A percentile compares a stretch with the other conserved stretches of the same genome.
Evolutionary conservation across 1,284 basidiomycete species (phyloP).

Genomic region (Cutaneotrichosporon sp.): DNA sequence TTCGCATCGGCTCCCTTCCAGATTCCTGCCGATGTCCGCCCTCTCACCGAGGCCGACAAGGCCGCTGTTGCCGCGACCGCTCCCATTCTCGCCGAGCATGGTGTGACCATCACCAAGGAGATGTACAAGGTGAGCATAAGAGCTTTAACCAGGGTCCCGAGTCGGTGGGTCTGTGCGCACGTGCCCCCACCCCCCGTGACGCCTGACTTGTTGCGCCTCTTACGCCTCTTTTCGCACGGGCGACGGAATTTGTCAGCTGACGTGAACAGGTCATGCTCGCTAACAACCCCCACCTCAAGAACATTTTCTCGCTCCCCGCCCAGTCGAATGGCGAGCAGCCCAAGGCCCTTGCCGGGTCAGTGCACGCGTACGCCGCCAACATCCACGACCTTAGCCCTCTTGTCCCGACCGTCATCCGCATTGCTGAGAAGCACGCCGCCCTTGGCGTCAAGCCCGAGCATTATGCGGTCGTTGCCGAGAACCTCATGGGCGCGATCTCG

Average conservation of each 20-base stretch:
- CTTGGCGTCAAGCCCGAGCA: constrained; percentile 41
- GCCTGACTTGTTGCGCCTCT: neutral
- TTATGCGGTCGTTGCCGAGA: constrained; percentile 40
- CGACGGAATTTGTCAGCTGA: constrained; percentile 3
- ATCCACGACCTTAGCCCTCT: constrained; percentile 43
- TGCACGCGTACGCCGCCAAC: constrained; percentile 44
- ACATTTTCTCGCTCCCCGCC: constrained; percentile 40
- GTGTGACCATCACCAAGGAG: constrained; percentile 36
- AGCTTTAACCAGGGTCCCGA: no score
- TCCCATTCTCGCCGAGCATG: constrained; percentile 40
- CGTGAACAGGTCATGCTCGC: constrained; percentile 34
- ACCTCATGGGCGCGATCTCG: constrained; percentile 38
- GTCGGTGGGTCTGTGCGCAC: neutral
- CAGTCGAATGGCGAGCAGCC: constrained; percentile 36
- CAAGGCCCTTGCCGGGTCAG: constrained; percentile 37
- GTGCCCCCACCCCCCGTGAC: neutral
- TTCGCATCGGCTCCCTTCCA: constrained; percentile 15
- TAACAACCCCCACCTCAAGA: constrained; percentile 34
- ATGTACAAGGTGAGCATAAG: constrained; percentile 31
- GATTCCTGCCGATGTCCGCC: constrained; percentile 23
- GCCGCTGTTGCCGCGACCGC: constrained; percentile 39
- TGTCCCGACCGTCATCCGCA: constrained; percentile 38
- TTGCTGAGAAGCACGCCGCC: constrained; percentile 43
- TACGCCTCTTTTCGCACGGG: neutral
- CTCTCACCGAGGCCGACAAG: constrained; percentile 37